Conservation (phyloP, 202 grass and related monocot species). For the Bolboschoenoplectus hybrid region DNA sequence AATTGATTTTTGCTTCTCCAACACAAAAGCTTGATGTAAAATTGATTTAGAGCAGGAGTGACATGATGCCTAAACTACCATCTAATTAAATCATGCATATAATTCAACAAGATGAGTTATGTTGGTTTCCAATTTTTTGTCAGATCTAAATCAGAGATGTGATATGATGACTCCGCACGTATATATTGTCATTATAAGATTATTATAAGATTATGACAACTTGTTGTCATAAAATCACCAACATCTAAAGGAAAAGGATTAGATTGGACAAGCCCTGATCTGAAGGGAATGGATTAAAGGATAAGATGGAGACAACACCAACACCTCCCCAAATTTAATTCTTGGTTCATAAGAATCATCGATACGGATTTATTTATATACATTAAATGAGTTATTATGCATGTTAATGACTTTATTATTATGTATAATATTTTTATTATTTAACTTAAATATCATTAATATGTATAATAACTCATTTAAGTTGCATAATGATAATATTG, state of each 20-base stretch:
- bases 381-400: too few relatives aligned
- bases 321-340: background rate
- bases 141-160: background rate
- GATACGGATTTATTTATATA: too few relatives aligned
- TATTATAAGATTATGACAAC: too few relatives aligned
- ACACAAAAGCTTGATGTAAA: slow-evolving; percentile 13
- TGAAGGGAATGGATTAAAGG: slow-evolving; percentile 10
- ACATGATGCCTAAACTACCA: background rate
- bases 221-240: too few relatives aligned
- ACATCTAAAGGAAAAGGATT: background rate
- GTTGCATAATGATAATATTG: too few relatives aligned
- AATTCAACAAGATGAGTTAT: background rate
- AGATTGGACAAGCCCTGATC: background rate
- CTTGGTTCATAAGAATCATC: background rate
- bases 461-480: too few relatives aligned
- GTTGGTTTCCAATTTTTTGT: background rate
- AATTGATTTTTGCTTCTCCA: background rate
- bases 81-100: background rate
- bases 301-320: background rate
- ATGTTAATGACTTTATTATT: too few relatives aligned
- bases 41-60: background rate
- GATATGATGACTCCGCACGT: background rate
- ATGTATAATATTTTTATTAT: too few relatives aligned
- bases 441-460: too few relatives aligned
- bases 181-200: too few relatives aligned